Evolutionary conservation across 2,329 filamentous ascomycete genomes (phyloP), one percentile per base, ranked within the genome.

Genomic region (Aureobasidium sp.): DNA sequence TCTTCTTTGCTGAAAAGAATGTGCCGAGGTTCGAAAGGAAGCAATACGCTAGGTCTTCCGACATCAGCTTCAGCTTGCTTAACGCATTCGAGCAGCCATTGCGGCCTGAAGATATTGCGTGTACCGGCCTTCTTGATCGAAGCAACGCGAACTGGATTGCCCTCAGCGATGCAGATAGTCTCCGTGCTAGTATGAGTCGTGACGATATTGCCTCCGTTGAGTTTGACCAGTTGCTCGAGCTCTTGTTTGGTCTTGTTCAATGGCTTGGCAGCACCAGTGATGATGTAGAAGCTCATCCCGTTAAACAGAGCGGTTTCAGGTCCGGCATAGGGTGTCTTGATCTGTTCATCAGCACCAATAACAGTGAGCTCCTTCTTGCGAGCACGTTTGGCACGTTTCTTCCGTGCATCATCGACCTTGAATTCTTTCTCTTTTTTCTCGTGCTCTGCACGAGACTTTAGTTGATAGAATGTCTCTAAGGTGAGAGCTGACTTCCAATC

Each of bases 41-140:
- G 74, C 13, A 88, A 82, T 4, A 82, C 79, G 3, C 80, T 82
- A 1, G 79, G 59, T 66, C 81, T 74, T 73, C 84, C 73, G 1
- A 70, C 70, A 67, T 87, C 84, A 46, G 74, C 70, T 65, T 86
- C 80, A 48, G 78, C 79, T 66, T 85, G 81, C 36, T 82, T 81
- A 37, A 96, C 80, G 68, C 90, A 94, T 72, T 97, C 91, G 32
- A 89, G 79, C 2, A 97, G 77, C 94, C 94, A 99, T 6, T 79
- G 81, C 0, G 92, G 89, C 26, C 85, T 84, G 62, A 97, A 80
- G 56, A 99, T 87, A 67, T 90, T 87, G 7, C 84, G 80, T 0
- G 83, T 79, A 3, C 85, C 87, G 6, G 79, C 80, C 69, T 94
- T 96, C 64, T 91, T 85, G 9, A 97, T 75, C 10, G 90, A 91